A percentile compares a stretch with the other conserved stretches of the same genome.
Evolutionary conservation across 2,329 filamentous ascomycete species (phyloP).

Genomic region (Verruconis gallopava): DNA sequence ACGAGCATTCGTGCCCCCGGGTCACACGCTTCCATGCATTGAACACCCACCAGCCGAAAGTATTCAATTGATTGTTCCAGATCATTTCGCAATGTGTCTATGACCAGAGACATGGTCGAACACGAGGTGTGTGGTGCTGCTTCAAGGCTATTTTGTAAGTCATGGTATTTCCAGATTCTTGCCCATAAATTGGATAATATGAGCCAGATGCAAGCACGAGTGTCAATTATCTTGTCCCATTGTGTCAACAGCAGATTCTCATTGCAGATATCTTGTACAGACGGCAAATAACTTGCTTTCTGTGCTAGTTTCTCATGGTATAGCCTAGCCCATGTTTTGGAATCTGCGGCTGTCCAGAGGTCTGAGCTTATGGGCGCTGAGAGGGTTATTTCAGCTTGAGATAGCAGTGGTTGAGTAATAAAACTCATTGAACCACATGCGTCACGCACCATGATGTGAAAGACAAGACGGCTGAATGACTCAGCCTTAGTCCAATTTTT

Average conservation of each 20-base stretch:
- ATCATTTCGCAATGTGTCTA: not conserved
- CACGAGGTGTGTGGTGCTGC: constrained; percentile 24
- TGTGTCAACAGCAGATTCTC: constrained; percentile 38
- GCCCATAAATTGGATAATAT: constrained; percentile 54
- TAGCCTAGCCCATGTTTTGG: constrained; percentile 50
- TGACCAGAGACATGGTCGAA: not conserved
- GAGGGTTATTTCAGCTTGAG: constrained; percentile 55
- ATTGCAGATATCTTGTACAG: constrained; percentile 20
- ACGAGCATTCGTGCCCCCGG: not conserved
- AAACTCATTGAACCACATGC: constrained; percentile 55
- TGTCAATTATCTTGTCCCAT: constrained; percentile 40
- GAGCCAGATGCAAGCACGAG: constrained; percentile 44
- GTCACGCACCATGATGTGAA: constrained; percentile 53
- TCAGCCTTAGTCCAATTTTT: constrained; percentile 50
- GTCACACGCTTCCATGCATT: too few species aligned
- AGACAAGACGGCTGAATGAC: constrained; percentile 54
- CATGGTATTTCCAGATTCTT: constrained; percentile 52
- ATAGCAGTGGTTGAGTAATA: constrained; percentile 50
- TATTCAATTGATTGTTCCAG: not conserved
- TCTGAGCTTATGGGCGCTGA: constrained; percentile 49
- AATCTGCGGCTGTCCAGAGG: constrained; percentile 53
- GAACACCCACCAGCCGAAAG: too few species aligned
- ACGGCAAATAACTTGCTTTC: constrained; percentile 15
- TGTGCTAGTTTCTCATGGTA: constrained; percentile 35
- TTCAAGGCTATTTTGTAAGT: too few species aligned